A percentile compares a stretch with the other conserved stretches of the same genome.
These are phyloP conservation scores for Adansonia rubrostipa DNA, from an alignment of 441 rosid genomes.

Conservation along the genomic window DNA sequence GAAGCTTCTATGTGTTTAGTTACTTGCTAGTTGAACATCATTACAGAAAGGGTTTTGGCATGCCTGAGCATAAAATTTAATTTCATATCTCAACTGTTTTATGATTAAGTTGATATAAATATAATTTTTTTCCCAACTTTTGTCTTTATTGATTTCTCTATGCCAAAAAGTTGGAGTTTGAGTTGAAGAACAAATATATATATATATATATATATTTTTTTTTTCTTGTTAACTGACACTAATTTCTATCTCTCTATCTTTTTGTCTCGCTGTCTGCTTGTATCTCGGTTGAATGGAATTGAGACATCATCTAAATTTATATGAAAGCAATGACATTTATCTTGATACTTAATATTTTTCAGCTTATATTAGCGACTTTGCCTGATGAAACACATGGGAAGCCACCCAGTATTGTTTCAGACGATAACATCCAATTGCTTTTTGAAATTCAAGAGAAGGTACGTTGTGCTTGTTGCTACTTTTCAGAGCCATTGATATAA, in stretches of 20 bases:
- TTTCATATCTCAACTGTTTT: constrained; percentile 7
- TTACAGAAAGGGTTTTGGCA: neutral
- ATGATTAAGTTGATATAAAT: constrained; percentile 9
- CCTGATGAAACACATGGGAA: constrained; percentile 56
- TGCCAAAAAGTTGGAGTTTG: constrained; percentile 8
- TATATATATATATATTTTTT: neutral
- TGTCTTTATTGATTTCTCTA: neutral
- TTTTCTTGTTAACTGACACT: neutral
- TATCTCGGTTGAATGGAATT: neutral
- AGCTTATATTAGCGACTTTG: constrained; percentile 70
- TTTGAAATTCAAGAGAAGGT: constrained; percentile 81
- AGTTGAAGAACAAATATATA: neutral
- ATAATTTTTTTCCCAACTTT: neutral
- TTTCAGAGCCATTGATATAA: constrained; percentile 21
- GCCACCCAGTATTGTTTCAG: constrained; percentile 63
- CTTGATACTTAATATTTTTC: constrained; percentile 29
- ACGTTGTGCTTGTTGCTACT: constrained; percentile 31
- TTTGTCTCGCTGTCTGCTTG: neutral
- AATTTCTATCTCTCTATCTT: neutral
- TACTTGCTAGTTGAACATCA: constrained; percentile 1
- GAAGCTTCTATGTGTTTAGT: neutral
- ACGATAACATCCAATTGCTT: constrained; percentile 67
- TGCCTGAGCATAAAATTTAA: neutral
- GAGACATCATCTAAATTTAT: neutral
- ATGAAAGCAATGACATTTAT: constrained; percentile 16